phyloP scores from a whole-genome alignment of 2,329 filamentous ascomycete genomes.

The Bipolaris cookei region DNA sequence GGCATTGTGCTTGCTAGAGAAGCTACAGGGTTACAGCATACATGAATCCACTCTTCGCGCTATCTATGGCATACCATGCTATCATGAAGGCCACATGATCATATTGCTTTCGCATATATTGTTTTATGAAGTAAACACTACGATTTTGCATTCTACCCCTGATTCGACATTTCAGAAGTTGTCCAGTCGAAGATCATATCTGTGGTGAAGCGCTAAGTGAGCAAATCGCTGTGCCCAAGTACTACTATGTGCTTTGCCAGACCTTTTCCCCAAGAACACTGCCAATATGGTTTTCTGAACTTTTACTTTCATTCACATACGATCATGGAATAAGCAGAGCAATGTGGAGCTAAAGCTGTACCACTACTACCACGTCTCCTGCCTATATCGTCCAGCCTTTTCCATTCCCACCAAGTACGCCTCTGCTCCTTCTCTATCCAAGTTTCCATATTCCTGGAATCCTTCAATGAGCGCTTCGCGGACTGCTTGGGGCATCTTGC shows the following conservation, averaged over 20 bases:
- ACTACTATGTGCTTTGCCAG: no score
- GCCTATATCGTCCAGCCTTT: constrained; percentile 67
- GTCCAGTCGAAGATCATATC: no score
- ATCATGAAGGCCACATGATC: neutral
- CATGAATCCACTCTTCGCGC: neutral
- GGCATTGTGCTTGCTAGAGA: neutral
- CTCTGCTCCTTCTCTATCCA: constrained; percentile 60
- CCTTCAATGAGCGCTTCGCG: constrained; percentile 69
- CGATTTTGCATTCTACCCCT: no score
- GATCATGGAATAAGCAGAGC: no score
- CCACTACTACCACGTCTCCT: constrained; percentile 69
- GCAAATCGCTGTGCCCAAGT: no score
- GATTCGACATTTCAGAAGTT: no score
- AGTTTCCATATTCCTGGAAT: constrained; percentile 54
- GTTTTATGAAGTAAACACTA: neutral
- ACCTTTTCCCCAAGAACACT: no score
- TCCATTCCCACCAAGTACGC: constrained; percentile 64
- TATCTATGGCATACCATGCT: neutral
- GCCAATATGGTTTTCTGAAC: no score
- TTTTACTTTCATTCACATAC: no score
- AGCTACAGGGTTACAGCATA: neutral
- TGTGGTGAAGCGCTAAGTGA: no score
- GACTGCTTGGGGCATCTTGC: constrained; percentile 74
- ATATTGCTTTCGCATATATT: neutral
- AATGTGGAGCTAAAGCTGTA: no score